Evolutionary conservation across 495 filamentous ascomycete genomes (phyloP).

Genomic region (Daldinia loculata): DNA sequence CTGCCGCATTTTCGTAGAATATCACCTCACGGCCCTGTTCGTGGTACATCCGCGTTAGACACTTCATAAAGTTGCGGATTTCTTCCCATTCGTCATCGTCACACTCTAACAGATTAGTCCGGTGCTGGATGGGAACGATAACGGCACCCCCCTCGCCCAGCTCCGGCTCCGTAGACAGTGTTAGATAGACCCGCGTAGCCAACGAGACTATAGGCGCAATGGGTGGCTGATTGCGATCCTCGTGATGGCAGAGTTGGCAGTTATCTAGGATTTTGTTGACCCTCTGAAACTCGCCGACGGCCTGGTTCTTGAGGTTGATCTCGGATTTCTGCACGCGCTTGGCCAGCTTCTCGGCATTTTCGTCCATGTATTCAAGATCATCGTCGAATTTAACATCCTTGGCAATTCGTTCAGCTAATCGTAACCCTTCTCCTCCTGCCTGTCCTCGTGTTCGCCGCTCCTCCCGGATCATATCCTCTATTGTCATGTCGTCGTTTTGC

Average conservation of each 20-base stretch:
- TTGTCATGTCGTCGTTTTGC: constrained; percentile 94
- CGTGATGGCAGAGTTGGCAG: constrained; percentile 92
- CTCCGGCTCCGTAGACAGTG: constrained; percentile 89
- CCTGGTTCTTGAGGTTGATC: constrained; percentile 85
- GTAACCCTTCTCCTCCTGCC: constrained; percentile 79
- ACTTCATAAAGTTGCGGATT: constrained; percentile 99
- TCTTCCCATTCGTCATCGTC: constrained; percentile 99
- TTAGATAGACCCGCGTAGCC: constrained; percentile 86
- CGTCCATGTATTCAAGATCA: constrained; percentile 96
- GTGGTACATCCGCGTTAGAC: constrained; percentile 89
- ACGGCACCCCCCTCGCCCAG: constrained; percentile 82
- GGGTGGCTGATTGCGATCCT: constrained; percentile 85
- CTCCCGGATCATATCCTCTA: constrained; percentile 95
- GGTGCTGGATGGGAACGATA: constrained; percentile 90
- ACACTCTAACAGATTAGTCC: constrained; percentile 90
- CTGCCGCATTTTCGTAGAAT: constrained; percentile 97
- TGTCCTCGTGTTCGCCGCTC: constrained; percentile 84
- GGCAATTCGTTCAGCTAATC: constrained; percentile 88
- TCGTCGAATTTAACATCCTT: constrained; percentile 93
- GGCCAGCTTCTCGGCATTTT: constrained; percentile 92
- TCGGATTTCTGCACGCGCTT: constrained; percentile 88
- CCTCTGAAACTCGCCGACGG: constrained; percentile 87
- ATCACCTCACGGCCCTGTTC: constrained; percentile 88
- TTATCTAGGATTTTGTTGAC: constrained; percentile 88
- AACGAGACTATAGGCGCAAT: constrained; percentile 88